Evolutionary conservation across 805 yeast species (phyloP).

Genomic region (Saturnispora serradocipensis): DNA sequence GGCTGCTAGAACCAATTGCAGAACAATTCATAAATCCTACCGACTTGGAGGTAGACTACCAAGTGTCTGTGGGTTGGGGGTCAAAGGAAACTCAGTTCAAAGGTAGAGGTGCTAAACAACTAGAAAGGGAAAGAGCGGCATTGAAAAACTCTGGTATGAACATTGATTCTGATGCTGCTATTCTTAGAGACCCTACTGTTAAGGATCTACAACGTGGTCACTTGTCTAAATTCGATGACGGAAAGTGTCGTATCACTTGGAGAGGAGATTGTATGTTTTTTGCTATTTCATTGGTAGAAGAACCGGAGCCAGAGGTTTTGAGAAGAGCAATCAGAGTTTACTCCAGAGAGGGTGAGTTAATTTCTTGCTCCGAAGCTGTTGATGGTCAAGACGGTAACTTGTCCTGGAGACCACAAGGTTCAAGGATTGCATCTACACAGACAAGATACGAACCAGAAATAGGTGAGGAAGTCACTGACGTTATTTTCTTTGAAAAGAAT

Average conservation of each 20-base stretch:
- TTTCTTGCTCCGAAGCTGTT: slow-evolving; percentile 82
- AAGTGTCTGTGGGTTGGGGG: slow-evolving; percentile 99
- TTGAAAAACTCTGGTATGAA: slow-evolving; percentile 61
- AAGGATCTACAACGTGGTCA: slow-evolving; percentile 62
- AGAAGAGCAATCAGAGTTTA: slow-evolving; percentile 81
- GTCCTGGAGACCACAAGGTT: slow-evolving; percentile 89
- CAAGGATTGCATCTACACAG: slow-evolving; percentile 75
- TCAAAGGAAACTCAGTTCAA: slow-evolving; percentile 91
- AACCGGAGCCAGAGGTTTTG: slow-evolving; percentile 27
- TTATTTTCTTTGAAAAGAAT: slow-evolving; percentile 84
- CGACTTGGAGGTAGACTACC: slow-evolving; percentile 64
- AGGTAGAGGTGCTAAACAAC: slow-evolving; percentile 82
- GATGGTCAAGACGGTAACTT: slow-evolving; percentile 67
- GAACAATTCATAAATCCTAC: slow-evolving; percentile 50
- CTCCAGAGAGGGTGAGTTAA: slow-evolving; percentile 67
- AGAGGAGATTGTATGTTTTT: slow-evolving; percentile 90
- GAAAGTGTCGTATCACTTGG: slow-evolving; percentile 61
- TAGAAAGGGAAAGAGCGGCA: slow-evolving; percentile 53
- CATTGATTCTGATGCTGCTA: slow-evolving; percentile 44
- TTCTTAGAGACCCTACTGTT: slow-evolving; percentile 82
- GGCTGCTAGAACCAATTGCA: slow-evolving; percentile 68
- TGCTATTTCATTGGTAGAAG: slow-evolving; percentile 56
- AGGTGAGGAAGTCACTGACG: slow-evolving; percentile 36
- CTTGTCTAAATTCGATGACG: slow-evolving; percentile 45
- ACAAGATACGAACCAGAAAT: slow-evolving; percentile 42